Conservation (phyloP, 306 rosid species). For the Trifolium repens region DNA sequence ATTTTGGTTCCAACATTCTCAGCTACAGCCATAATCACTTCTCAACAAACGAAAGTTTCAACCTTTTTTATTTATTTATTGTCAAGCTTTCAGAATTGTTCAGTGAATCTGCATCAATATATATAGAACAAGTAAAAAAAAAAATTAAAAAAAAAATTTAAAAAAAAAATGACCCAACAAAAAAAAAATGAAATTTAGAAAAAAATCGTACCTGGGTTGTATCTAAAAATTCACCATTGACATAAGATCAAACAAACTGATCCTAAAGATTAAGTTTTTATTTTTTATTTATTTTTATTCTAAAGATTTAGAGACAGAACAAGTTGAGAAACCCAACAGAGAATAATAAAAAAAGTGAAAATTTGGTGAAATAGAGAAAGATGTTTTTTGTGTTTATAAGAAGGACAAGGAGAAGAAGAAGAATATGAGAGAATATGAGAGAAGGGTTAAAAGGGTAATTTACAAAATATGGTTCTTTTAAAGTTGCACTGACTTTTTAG, state of each 20-base stretch:
- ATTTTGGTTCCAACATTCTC: constrained; percentile 72
- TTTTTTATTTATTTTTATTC: too few relatives aligned
- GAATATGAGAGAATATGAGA: background rate
- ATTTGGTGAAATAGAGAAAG: constrained; percentile 36
- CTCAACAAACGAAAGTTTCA: constrained; percentile 13
- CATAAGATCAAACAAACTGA: constrained; percentile 45
- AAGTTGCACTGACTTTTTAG: constrained; percentile 70
- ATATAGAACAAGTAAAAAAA: background rate
- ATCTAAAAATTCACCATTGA: constrained; percentile 53
- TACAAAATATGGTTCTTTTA: constrained; percentile 66
- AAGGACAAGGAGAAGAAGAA: constrained; percentile 18
- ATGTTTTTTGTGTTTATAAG: constrained; percentile 17
- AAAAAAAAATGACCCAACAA: background rate
- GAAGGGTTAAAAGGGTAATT: constrained; percentile 49
- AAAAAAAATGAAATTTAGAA: background rate
- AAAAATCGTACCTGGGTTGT: constrained; percentile 51
- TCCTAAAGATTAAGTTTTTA: constrained; percentile 49
- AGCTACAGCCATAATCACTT: constrained; percentile 82
- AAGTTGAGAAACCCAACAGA: constrained; percentile 33
- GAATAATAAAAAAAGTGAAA: constrained; percentile 24
- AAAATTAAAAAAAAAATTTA: background rate
- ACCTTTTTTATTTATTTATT: background rate
- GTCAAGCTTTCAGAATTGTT: constrained; percentile 36
- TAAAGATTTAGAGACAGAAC: too few relatives aligned
- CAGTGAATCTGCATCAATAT: constrained; percentile 33